Conservation (phyloP, 345 rosid species). For the Gossypium rotundifolium region DNA sequence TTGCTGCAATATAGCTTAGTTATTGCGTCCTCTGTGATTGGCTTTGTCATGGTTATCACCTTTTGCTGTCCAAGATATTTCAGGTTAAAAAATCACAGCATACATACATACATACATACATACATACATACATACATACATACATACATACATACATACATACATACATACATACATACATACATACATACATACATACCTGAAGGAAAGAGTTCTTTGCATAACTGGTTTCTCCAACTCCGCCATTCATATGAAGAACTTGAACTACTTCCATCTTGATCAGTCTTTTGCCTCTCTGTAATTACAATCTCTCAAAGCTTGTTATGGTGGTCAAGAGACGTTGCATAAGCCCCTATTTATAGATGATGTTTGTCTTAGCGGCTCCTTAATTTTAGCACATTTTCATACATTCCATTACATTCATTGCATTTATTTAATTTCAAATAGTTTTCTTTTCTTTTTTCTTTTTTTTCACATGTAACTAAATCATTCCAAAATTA, state of each 20-base stretch:
- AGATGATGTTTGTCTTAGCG: not conserved
- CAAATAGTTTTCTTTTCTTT: too few relatives aligned
- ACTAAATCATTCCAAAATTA: too few relatives aligned
- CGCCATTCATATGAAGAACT: constrained; percentile 46
- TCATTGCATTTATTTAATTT: too few relatives aligned
- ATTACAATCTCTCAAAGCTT: not conserved
- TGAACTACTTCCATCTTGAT: constrained; percentile 21
- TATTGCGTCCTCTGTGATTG: constrained; percentile 38
- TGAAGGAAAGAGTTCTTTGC: constrained; percentile 34
- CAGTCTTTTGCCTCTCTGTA: not conserved
- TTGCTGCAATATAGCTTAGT: constrained; percentile 17
- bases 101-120: not conserved
- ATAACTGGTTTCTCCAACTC: constrained; percentile 33
- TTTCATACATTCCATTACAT: too few relatives aligned
- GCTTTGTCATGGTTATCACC: constrained; percentile 40
- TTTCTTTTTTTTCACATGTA: too few relatives aligned
- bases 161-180: not conserved
- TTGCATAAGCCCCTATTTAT: constrained; percentile 2
- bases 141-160: too few relatives aligned
- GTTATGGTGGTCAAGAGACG: not conserved
- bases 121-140: too few relatives aligned
- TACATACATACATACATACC: constrained; percentile 15
- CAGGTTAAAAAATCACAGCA: too few relatives aligned
- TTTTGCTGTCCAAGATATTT: constrained; percentile 19
- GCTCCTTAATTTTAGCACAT: too few relatives aligned